Conservation (phyloP, 1,139 yeast species). For the Lodderomyces elongisporus region DNA sequence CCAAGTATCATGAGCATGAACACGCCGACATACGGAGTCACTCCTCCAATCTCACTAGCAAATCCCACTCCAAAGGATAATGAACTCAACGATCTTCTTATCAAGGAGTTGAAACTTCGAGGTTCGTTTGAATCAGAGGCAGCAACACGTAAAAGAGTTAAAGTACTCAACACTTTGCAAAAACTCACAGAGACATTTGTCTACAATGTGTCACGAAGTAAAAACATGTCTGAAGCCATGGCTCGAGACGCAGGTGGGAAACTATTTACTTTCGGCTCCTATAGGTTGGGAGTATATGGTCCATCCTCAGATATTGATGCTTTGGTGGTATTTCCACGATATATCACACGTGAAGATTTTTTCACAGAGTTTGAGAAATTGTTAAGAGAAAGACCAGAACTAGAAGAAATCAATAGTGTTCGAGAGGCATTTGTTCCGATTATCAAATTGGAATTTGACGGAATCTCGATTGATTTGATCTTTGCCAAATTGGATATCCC, state of each 20-base stretch:
- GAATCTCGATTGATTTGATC: conserved; percentile 86
- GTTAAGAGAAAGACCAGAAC: conserved; percentile 53
- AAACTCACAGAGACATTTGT: conserved; percentile 76
- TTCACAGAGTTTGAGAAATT: conserved; percentile 72
- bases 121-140: conserved; percentile 86
- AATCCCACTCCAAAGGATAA: conserved; percentile 83
- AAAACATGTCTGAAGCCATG: conserved; percentile 97
- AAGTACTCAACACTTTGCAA: conserved; percentile 68
- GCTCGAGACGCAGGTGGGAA: conserved; percentile 97
- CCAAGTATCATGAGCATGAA: no score
- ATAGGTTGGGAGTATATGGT: conserved; percentile 91
- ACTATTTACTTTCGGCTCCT: conserved; percentile 91
- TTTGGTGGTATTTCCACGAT: conserved; percentile 90
- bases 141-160: conserved; percentile 74
- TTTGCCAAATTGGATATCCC: conserved; percentile 80
- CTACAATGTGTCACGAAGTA: conserved; percentile 66
- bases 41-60: conserved; percentile 80
- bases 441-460: conserved; percentile 79
- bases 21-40: conserved; percentile 69
- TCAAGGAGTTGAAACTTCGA: conserved; percentile 73
- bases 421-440: conserved; percentile 98
- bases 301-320: conserved; percentile 99
- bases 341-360: conserved; percentile 86
- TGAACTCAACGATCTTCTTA: conserved; percentile 65
- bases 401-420: conserved; percentile 86